Evolutionary conservation across 2,329 filamentous ascomycete genomes (phyloP), one percentile per base, ranked within the genome.

Genomic region (Calonectria honghensis): DNA sequence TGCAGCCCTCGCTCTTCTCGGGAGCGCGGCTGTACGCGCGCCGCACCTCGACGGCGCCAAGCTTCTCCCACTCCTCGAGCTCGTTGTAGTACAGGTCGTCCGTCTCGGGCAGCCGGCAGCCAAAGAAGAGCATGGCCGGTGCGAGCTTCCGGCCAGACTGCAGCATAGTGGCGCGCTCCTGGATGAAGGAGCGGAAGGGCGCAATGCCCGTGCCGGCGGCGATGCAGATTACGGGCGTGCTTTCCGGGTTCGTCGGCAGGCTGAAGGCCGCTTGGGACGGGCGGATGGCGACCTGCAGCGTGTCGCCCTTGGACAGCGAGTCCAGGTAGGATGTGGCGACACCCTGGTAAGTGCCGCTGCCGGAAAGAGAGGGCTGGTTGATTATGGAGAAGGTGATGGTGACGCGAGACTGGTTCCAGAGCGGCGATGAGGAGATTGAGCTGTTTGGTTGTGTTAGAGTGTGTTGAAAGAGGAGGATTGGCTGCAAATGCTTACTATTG

Each of bases 351-450:
- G 85, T 82, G 16, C 88, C 88, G 65, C 86, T 85, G 64, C 86
- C 86, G 5, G 88, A 86, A 18, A 88, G 84, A 0, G 91, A 88
- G 0, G 89, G 88, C 6, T 87, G 86, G 67, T 92, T 88, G 72
- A 94, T 87, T 2, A 95, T 89, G 2, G 89, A 88, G 84, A 93
- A 95, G 2, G 93, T 95, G 29, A 96, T 87, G 0, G 92, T 92
- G 67, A 90, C 90, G 72, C 88, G 87, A 11, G 85, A 86, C 0
- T 89, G 87, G 75, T 92, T 88, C 78, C 85, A 87, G 0, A 94
- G 86, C 0, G 94, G 93, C 0, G 93, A 94, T 0, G 93, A 95
- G 0, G 94, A 95, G 80, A 96, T 94, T 27, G 92, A 94, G 78
- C 85, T 87, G 70, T 18, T 18, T 20, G 61, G 3, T 5, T 50